Evolutionary conservation across 2,329 filamentous ascomycete species (phyloP).

Genomic region (Pyrenophora teres): DNA sequence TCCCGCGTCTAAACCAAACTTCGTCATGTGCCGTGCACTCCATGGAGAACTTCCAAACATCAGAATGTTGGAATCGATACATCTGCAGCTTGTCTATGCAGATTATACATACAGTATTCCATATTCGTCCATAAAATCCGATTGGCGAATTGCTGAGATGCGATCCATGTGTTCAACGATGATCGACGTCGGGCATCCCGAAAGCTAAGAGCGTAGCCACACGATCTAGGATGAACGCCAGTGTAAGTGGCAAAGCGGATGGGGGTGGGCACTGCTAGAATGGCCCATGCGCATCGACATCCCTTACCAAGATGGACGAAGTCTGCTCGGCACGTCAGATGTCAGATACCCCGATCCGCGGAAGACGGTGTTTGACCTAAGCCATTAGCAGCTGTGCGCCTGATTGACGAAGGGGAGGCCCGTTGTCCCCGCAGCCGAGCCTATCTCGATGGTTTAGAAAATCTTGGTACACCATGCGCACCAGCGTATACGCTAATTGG

Average conservation of each 20-base stretch:
- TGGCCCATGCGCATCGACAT: constrained; percentile 6
- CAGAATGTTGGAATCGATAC: no score
- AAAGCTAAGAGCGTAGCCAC: no score
- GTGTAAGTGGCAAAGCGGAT: constrained; percentile 4
- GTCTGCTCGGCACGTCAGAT: constrained; percentile 7
- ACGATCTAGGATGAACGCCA: no score
- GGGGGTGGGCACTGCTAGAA: neutral
- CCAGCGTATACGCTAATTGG: neutral
- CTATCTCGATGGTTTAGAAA: neutral
- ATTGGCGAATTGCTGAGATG: no score
- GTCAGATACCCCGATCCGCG: constrained; percentile 9
- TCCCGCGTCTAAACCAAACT: no score
- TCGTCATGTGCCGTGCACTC: no score
- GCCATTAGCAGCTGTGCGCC: neutral
- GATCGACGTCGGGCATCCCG: no score
- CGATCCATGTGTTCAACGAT: neutral
- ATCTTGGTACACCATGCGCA: constrained; percentile 1
- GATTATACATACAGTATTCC: no score
- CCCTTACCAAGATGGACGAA: constrained; percentile 1
- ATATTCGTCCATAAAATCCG: no score
- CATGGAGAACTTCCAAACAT: no score
- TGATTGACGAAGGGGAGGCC: neutral
- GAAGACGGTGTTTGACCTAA: constrained; percentile 1
- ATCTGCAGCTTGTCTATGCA: no score
- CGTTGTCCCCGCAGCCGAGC: constrained; percentile 1